A percentile compares a stretch with the other conserved stretches of the same genome.
These are phyloP conservation scores for Lathyrus sativus DNA, from an alignment of 306 rosid genomes.

Conservation along the genomic window DNA sequence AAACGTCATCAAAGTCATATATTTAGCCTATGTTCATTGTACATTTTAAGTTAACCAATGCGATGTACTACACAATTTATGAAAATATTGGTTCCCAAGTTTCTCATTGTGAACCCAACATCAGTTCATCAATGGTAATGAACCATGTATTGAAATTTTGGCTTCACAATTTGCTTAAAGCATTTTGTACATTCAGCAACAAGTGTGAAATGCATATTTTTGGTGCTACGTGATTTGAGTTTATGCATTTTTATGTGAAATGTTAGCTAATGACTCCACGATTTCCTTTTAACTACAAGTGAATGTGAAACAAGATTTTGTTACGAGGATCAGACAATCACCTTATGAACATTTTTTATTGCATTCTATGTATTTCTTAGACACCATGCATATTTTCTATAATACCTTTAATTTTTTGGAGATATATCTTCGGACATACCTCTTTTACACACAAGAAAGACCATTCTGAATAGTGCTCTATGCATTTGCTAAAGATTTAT, in stretches of 20 bases:
- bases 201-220: neutral
- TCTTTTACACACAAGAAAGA: too few relatives aligned
- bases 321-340: neutral
- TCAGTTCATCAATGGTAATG: neutral
- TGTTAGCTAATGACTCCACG: neutral
- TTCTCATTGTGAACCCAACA: neutral
- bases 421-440: too few relatives aligned
- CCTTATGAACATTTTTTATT: too few relatives aligned
- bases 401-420: too few relatives aligned
- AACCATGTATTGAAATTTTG: constrained; percentile 9
- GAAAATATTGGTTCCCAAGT: too few relatives aligned
- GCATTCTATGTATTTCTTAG: too few relatives aligned
- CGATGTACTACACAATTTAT: neutral
- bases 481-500: too few relatives aligned
- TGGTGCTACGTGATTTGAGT: neutral
- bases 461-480: too few relatives aligned
- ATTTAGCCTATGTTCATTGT: neutral
- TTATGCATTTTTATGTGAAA: constrained; percentile 13
- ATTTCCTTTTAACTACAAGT: constrained; percentile 14
- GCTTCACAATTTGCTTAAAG: neutral
- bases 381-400: too few relatives aligned
- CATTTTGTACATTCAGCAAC: neutral
- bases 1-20: neutral
- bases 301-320: constrained; percentile 3
- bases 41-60: neutral